Evolutionary conservation across 768 basidiomycete genomes (phyloP).

Genomic region (Pilatotrama ljubarskyi): DNA sequence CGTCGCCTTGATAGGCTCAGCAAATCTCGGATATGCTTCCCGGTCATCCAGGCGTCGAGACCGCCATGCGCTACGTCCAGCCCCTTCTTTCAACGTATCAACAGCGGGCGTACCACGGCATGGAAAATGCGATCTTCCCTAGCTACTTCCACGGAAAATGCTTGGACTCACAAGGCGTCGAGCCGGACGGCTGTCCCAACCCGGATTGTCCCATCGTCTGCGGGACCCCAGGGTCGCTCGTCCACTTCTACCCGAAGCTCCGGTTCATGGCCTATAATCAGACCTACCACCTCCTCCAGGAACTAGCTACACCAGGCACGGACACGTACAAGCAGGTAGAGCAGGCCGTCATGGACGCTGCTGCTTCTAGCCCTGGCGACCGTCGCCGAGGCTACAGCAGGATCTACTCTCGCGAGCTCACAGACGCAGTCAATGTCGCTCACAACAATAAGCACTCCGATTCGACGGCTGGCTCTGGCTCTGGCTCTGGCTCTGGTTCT

Average conservation of each 20-base stretch:
- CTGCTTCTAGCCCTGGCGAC: constrained; percentile 17
- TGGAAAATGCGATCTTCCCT: constrained; percentile 64
- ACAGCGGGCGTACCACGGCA: constrained; percentile 41
- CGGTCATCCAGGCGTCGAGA: constrained; percentile 23
- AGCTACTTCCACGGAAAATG: constrained; percentile 80
- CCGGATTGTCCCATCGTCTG: constrained; percentile 78
- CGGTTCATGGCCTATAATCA: constrained; percentile 49
- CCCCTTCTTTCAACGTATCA: constrained; percentile 52
- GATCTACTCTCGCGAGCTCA: constrained; percentile 9
- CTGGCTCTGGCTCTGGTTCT: constrained; percentile 15
- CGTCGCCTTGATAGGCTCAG: constrained; percentile 33
- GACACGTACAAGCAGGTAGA: constrained; percentile 45
- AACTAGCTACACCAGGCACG: constrained; percentile 39
- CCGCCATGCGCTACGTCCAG: constrained; percentile 38
- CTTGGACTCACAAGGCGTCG: constrained; percentile 47
- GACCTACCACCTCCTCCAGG: constrained; percentile 37
- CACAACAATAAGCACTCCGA: constrained; percentile 7
- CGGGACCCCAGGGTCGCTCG: constrained; percentile 79
- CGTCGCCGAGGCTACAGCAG: constrained; percentile 19
- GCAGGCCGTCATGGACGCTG: constrained; percentile 41
- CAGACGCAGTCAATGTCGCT: constrained; percentile 3
- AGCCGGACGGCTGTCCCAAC: constrained; percentile 74
- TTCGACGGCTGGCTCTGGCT: neutral
- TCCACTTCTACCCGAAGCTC: constrained; percentile 62
- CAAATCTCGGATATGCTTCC: constrained; percentile 40